Base-by-base conservation (phyloP, 768 basidiomycete species). In the Dentipellis fragilis region DNA sequence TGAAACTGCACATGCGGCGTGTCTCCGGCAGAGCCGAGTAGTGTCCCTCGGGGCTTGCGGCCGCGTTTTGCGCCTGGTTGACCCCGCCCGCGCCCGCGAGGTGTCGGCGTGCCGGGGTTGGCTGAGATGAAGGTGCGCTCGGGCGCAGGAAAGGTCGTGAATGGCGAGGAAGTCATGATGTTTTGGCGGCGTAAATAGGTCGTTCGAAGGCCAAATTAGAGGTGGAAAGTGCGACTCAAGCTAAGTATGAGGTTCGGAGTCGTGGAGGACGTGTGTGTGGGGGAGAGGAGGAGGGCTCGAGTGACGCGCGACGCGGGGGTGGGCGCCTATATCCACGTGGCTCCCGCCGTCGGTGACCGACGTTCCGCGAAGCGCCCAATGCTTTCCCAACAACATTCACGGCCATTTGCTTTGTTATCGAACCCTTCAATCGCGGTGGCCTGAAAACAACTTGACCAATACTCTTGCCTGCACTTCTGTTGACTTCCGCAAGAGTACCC, bases 91-190 rank as follows among this genome's bases (percentile, higher is more conserved):
- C 34, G 46, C 35, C 57, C 21, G 8, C 57, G 54, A 5, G 58
- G 51, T 17, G 58, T 8, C 23, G 58, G 36, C 19, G 52, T 47
- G 34, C 10, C 37, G 23, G 56, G 51, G 52, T 49, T 49, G 17
- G 55, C 51, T 37, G 55, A 55, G 56, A 59, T 59, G 55, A 59
- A 59, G 19, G 58, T 53, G 55, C 55, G 51, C 6, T 51, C 34
- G 7, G 50, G 50, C 1, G 50, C 36, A 10, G 50, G 50, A 34
- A 19, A 51, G 23, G 42, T 55, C 10, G 47, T 55, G 9, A 57
- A 57, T 37, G 49, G 49, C 5, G 57, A 49, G 37, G 50, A 19
- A 10, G 14, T 49, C 17, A n/a, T 29, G 16, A 6, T 21, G 2
- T 14, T 21, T n/a, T 12, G n/a, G n/a, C n/a, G n/a, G n/a, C n/a